These are phyloP conservation scores for Plasmodium falciparum DNA, from an alignment of 169 alveolate species.

Conservation along the genomic window DNA sequence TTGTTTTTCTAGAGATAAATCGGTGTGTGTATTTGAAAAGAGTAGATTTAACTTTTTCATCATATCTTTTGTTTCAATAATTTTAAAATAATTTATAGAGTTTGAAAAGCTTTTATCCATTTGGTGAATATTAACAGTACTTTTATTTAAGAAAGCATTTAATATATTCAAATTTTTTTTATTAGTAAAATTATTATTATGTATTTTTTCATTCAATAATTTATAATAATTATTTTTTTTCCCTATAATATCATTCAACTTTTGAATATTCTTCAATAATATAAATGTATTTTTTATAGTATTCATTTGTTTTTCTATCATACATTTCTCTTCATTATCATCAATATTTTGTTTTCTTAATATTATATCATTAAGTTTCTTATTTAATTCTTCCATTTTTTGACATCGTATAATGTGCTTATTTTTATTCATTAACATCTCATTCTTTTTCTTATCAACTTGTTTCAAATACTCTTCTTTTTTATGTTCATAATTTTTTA, in stretches of 20 bases:
- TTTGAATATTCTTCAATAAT: constrained; percentile 55
- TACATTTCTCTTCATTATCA: constrained; percentile 63
- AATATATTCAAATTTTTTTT: constrained; percentile 56
- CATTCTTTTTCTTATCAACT: constrained; percentile 50
- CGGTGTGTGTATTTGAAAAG: constrained; percentile 19
- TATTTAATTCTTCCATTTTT: constrained; percentile 68
- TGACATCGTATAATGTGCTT: constrained; percentile 63
- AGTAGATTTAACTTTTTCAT: constrained; percentile 17
- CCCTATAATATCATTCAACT: constrained; percentile 50
- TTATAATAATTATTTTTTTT: constrained; percentile 55
- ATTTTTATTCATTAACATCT: constrained; percentile 53
- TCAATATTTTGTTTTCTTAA: constrained; percentile 70
- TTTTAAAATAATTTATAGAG: constrained; percentile 22
- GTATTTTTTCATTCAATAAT: constrained; percentile 32
- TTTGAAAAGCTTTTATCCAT: background rate
- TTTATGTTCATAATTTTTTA: constrained; percentile 53
- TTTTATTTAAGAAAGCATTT: constrained; percentile 46
- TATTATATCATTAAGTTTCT: constrained; percentile 59
- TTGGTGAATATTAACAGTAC: constrained; percentile 32
- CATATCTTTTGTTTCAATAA: constrained; percentile 49
- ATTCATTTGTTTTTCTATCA: constrained; percentile 50
- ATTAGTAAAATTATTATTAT: constrained; percentile 46
- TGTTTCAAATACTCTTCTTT: constrained; percentile 44
- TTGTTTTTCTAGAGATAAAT: constrained; percentile 56
- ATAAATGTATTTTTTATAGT: constrained; percentile 52